phyloP scores from a whole-genome alignment of 768 basidiomycete genomes.

The Pleurotus ostreatus region DNA sequence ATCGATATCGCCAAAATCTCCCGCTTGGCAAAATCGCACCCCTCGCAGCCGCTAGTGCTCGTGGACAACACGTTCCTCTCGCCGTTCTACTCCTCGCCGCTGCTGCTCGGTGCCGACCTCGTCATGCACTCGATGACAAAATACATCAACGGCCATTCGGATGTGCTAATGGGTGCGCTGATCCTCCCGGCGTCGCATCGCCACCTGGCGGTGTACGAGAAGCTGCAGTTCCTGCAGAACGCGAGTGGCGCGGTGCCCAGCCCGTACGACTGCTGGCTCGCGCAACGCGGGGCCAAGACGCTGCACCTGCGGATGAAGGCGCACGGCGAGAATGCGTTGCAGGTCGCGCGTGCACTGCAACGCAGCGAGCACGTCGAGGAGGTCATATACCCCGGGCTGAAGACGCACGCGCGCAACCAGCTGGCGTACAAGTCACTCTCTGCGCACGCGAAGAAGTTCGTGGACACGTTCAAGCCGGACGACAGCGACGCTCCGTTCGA shows the following conservation, averaged over 20 bases:
- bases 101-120: constrained; percentile 81
- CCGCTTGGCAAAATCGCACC: constrained; percentile 57
- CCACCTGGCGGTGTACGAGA: constrained; percentile 41
- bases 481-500: constrained; percentile 33
- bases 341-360: constrained; percentile 61
- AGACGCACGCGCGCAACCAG: constrained; percentile 59
- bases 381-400: constrained; percentile 85
- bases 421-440: constrained; percentile 62
- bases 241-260: constrained; percentile 83
- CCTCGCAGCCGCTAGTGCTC: constrained; percentile 69
- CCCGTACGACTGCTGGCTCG: constrained; percentile 86
- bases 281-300: constrained; percentile 89
- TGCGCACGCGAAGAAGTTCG: constrained; percentile 65
- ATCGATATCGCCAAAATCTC: constrained; percentile 77
- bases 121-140: constrained; percentile 84
- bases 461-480: constrained; percentile 31
- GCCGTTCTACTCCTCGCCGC: constrained; percentile 86
- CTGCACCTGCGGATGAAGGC: constrained; percentile 83
- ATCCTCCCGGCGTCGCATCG: constrained; percentile 53
- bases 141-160: constrained; percentile 92
- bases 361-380: constrained; percentile 58
- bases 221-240: constrained; percentile 86
- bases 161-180: constrained; percentile 86
- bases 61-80: constrained; percentile 96
- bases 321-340: constrained; percentile 81